These are phyloP conservation scores for Glaciozyma martinii DNA, from an alignment of 768 basidiomycete genomes.

Conservation along the genomic window DNA sequence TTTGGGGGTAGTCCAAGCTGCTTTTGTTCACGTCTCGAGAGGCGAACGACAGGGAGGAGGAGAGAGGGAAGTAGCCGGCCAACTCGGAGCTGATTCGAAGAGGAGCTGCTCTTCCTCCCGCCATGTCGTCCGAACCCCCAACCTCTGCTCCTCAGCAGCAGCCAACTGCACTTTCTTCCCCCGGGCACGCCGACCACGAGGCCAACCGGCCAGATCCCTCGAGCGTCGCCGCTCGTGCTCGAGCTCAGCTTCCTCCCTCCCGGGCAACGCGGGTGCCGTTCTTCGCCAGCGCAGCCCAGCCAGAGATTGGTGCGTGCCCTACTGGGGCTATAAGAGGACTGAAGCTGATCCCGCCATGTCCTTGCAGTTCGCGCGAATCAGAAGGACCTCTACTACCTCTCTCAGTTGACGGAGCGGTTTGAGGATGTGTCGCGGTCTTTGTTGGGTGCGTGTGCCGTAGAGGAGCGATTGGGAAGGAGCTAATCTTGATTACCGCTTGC, in stretches of 20 bases:
- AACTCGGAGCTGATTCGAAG: no score
- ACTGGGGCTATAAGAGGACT: background rate
- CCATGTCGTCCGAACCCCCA: no score
- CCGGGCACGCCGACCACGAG: no score
- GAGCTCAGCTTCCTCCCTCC: background rate
- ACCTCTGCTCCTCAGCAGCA: no score
- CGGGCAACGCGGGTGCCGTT: slow-evolving; percentile 23
- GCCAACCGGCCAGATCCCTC: no score
- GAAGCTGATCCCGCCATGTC: background rate
- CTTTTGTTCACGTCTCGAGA: no score
- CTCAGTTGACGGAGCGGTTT: slow-evolving; percentile 29
- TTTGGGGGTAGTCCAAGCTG: no score
- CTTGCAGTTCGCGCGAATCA: slow-evolving; percentile 35
- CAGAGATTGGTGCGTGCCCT: slow-evolving; percentile 33
- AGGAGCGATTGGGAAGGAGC: background rate
- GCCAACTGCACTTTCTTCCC: no score
- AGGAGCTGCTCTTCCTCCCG: no score
- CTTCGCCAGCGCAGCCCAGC: slow-evolving; percentile 32
- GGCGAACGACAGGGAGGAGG: no score
- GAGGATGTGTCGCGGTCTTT: slow-evolving; percentile 29
- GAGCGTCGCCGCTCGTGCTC: slow-evolving; percentile 18
- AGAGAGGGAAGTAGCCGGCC: no score
- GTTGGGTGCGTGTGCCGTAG: slow-evolving; percentile 18
- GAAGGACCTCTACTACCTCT: slow-evolving; percentile 36
- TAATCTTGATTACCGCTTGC: background rate